These are phyloP conservation scores for Selenicereus undatus DNA, from an alignment of 148 eudicot species.

Conservation along the genomic window DNA sequence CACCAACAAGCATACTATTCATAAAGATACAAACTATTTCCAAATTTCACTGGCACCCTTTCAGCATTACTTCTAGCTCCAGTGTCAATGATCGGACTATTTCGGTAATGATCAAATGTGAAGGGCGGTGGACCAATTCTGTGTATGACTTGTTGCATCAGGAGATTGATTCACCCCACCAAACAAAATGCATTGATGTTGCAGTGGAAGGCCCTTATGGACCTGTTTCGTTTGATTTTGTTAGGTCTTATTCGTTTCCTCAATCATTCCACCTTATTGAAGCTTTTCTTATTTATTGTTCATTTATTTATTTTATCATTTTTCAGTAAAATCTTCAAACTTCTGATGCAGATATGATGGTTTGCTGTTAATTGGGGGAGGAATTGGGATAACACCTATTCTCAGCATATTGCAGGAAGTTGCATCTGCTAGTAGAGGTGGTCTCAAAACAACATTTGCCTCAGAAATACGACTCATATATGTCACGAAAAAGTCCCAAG, in stretches of 20 bases:
- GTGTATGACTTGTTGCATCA: slow-evolving; percentile 40
- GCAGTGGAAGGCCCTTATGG: slow-evolving; percentile 90
- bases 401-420: slow-evolving; percentile 72
- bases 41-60: slow-evolving; percentile 80
- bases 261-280: neutral
- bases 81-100: slow-evolving; percentile 45
- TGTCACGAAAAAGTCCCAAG: slow-evolving; percentile 50
- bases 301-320: neutral
- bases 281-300: neutral
- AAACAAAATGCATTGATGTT: slow-evolving; percentile 42
- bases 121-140: slow-evolving; percentile 74
- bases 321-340: neutral
- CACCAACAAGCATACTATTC: slow-evolving; percentile 73
- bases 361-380: slow-evolving; percentile 70
- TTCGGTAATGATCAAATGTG: slow-evolving; percentile 69
- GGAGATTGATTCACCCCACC: slow-evolving; percentile 27
- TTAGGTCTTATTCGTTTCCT: slow-evolving; percentile 36
- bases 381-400: slow-evolving; percentile 87
- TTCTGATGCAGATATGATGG: slow-evolving; percentile 55
- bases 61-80: slow-evolving; percentile 71
- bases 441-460: slow-evolving; percentile 29
- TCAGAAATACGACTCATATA: slow-evolving; percentile 55
- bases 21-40: slow-evolving; percentile 77
- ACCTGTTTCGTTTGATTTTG: slow-evolving; percentile 56
- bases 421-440: slow-evolving; percentile 18